Conservation (phyloP, 2,329 filamentous ascomycete species). For the Fusarium pseudoanthophilum region DNA sequence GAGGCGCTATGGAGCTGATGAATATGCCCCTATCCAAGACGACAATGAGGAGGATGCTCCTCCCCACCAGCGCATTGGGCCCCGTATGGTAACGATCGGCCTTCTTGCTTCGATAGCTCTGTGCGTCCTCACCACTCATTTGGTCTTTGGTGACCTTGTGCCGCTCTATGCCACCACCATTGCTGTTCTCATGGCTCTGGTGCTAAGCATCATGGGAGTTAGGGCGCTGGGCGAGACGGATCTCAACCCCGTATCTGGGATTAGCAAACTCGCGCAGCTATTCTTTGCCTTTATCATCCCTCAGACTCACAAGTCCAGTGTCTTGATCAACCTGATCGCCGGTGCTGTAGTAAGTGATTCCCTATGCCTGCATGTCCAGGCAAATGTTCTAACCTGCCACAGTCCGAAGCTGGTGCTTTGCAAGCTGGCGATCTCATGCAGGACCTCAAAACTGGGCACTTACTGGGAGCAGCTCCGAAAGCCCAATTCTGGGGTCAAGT, state of each 20-base stretch:
- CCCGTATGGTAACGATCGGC: conserved; percentile 76
- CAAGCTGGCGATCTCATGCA: conserved; percentile 98
- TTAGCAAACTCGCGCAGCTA: conserved; percentile 94
- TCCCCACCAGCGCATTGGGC: conserved; percentile 81
- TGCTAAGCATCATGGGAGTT: conserved; percentile 80
- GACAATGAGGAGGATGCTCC: conserved; percentile 81
- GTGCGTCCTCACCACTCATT: conserved; percentile 83
- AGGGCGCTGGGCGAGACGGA: conserved; percentile 83
- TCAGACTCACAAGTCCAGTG: conserved; percentile 79
- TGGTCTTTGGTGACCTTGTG: conserved; percentile 85
- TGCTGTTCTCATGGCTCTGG: conserved; percentile 84
- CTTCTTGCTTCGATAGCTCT: conserved; percentile 80
- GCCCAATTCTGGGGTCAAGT: conserved; percentile 98
- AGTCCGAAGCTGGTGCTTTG: conserved; percentile 72
- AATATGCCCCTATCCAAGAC: conserved; percentile 46
- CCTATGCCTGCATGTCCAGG: background rate
- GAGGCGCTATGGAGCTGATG: conserved; percentile 9
- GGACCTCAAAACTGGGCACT: conserved; percentile 94
- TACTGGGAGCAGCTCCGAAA: conserved; percentile 90
- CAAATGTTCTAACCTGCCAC: conserved; percentile 5
- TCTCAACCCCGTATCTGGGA: conserved; percentile 94
- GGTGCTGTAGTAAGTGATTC: conserved; percentile 74
- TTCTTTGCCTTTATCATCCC: conserved; percentile 94
- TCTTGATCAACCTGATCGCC: conserved; percentile 95
- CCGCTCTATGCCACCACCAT: conserved; percentile 79